Evolutionary conservation across 371 early-diverging fungal genomes (phyloP).

Genomic region (Mortierella polycephala): DNA sequence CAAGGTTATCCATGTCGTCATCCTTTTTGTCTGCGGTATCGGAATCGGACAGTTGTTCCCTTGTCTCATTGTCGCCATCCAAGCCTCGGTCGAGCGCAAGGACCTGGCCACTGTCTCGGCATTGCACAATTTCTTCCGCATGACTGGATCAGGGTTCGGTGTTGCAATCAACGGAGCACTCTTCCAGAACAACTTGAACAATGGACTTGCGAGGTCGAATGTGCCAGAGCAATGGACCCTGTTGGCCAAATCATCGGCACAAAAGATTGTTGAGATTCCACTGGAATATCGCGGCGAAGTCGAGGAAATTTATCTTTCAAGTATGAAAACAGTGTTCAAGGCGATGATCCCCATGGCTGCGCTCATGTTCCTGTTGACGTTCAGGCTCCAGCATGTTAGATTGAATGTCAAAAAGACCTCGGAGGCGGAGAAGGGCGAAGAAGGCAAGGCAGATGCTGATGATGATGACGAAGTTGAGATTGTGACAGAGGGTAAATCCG

Average conservation of each 20-base stretch:
- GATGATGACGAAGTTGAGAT: slow-evolving; percentile 19
- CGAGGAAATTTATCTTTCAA: slow-evolving; percentile 35
- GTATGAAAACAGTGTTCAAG: slow-evolving; percentile 53
- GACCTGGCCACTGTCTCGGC: slow-evolving; percentile 48
- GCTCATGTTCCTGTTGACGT: slow-evolving; percentile 44
- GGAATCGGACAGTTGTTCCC: slow-evolving; percentile 57
- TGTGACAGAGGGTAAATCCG: background rate
- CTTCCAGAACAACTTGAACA: slow-evolving; percentile 55
- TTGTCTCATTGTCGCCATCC: slow-evolving; percentile 61
- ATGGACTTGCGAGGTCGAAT: background rate
- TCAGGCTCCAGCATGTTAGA: slow-evolving; percentile 34
- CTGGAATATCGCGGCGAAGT: slow-evolving; percentile 20
- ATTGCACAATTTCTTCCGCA: slow-evolving; percentile 59
- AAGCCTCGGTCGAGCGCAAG: slow-evolving; percentile 58
- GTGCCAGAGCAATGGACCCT: slow-evolving; percentile 19
- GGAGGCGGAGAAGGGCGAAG: background rate
- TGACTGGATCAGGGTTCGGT: slow-evolving; percentile 62
- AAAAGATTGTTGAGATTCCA: slow-evolving; percentile 38
- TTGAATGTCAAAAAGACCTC: slow-evolving; percentile 21
- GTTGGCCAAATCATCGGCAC: slow-evolving; percentile 38
- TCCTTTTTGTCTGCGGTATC: slow-evolving; percentile 62
- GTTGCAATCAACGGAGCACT: slow-evolving; percentile 60
- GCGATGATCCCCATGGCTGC: slow-evolving; percentile 51
- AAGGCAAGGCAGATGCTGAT: background rate
- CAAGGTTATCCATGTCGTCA: slow-evolving; percentile 55